Evolutionary conservation across 805 yeast species (phyloP).

Genomic region (Allodekkera sacchari): DNA sequence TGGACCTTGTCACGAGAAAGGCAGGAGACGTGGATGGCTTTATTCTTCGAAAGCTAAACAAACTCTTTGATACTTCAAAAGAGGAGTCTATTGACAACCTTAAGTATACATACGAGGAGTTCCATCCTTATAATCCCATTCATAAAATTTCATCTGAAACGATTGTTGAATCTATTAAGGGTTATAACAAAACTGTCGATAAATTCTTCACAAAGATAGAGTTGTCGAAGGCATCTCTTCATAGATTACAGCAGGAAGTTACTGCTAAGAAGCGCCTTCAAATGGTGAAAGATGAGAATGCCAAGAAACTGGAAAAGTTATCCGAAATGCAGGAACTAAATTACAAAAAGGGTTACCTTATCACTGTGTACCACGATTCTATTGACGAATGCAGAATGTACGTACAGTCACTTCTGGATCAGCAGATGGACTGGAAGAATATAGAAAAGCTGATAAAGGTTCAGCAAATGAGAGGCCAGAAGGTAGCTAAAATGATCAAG

Average conservation of each 20-base stretch:
- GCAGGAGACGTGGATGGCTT: conserved; percentile 42
- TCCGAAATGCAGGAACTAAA: conserved; percentile 55
- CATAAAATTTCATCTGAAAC: conserved; percentile 23
- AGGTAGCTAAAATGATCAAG: conserved; percentile 52
- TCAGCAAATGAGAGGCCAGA: conserved; percentile 61
- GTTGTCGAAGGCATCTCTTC: conserved; percentile 65
- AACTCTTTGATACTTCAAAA: conserved; percentile 34
- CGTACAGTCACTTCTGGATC: conserved; percentile 59
- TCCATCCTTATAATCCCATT: conserved; percentile 44
- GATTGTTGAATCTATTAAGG: conserved; percentile 36
- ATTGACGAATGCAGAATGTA: conserved; percentile 67
- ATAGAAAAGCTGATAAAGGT: conserved; percentile 66
- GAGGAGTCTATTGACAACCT: conserved; percentile 25
- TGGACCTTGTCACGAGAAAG: conserved; percentile 20
- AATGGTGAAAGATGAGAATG: conserved; percentile 67
- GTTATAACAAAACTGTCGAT: conserved; percentile 80
- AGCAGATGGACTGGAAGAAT: conserved; percentile 91
- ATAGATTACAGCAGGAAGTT: conserved; percentile 68
- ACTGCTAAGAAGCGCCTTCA: conserved; percentile 68
- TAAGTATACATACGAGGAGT: conserved; percentile 42
- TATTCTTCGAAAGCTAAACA: conserved; percentile 56
- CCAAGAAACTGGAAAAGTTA: conserved; percentile 58
- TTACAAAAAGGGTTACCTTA: conserved; percentile 61
- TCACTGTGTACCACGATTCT: conserved; percentile 57
- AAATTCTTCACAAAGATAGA: conserved; percentile 78